Evolutionary conservation across 2,329 filamentous ascomycete genomes (phyloP), one percentile per base, ranked within the genome.

Genomic region (Trichoderma cornu-damae): DNA sequence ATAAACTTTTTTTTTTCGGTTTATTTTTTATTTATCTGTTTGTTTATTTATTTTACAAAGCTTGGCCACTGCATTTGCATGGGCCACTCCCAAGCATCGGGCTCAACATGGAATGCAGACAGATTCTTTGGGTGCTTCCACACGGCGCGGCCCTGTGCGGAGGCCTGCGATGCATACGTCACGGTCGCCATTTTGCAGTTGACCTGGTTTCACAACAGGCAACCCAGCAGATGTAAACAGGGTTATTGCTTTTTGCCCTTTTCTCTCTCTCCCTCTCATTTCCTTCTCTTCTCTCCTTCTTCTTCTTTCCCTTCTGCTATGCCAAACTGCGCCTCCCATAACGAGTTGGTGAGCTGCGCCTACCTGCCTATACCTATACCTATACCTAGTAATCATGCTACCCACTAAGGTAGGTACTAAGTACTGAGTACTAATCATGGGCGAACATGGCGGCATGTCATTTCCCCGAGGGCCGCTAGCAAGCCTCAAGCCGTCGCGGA

Each of bases 201-300:
- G 16, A 49, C 34, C 46, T 47, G 16, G 54, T 57, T 57, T 57
- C 37, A 51, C 46, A 18, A 34, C 53, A 42, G 32, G 42, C 14
- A 28, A 37, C 28, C 32, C 16, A n/a, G 26, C n/a, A 12, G 11
- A 28, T 38, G 28, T 9, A 18, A 40, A 14, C 44, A 48, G 12
- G 7, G 6, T 6, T n/a, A n/a, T n/a, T 22, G 28, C 12, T 9
- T 38, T 38, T 38, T n/a, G 8, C 22, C 22, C 34, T 11, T 32
- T 48, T 48, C 34, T 16, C 9, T 48, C 11, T 16, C 43, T 16
- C 44, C 12, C 20, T 34, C n/a, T 34, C 44, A 12, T 4, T 40
- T 32, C 42, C n/a, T 34, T 34, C 34, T 11, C 20, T 48, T 48
- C 34, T 16, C 9, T 48, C 11, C 28, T 26, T 16, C 44, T 22